Evolutionary conservation across 2,329 filamentous ascomycete species (phyloP).

Genomic region (Aspergillus felis): DNA sequence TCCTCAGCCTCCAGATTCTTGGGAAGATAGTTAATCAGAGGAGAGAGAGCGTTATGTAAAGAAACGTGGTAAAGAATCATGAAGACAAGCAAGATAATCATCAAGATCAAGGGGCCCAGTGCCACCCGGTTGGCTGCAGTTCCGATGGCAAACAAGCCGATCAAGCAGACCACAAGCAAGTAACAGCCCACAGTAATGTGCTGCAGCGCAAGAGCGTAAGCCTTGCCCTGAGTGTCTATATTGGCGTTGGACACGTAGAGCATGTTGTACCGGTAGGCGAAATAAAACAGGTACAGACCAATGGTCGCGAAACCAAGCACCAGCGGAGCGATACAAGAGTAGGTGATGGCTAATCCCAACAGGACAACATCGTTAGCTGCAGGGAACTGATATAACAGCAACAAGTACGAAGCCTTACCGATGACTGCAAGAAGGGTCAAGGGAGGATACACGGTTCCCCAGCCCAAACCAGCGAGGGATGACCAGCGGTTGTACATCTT

Average conservation of each 20-base stretch:
- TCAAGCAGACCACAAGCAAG: constrained; percentile 73
- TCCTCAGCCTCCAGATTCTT: constrained; percentile 63
- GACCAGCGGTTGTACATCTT: constrained; percentile 77
- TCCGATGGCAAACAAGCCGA: constrained; percentile 76
- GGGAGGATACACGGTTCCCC: constrained; percentile 78
- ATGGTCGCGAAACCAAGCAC: constrained; percentile 77
- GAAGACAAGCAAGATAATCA: constrained; percentile 72
- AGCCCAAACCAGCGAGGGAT: constrained; percentile 67
- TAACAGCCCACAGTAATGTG: constrained; percentile 84
- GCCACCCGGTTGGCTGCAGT: constrained; percentile 58
- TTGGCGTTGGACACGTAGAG: constrained; percentile 78
- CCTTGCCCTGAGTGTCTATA: constrained; percentile 82
- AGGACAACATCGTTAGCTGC: neutral
- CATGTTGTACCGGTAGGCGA: constrained; percentile 86
- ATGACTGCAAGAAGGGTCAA: constrained; percentile 79
- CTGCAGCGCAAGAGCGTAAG: constrained; percentile 82
- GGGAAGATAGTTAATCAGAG: constrained; percentile 74
- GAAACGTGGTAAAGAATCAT: constrained; percentile 70
- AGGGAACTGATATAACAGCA: constrained; percentile 1
- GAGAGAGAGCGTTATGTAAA: constrained; percentile 68
- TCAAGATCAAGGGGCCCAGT: constrained; percentile 67
- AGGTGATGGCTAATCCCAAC: constrained; percentile 63
- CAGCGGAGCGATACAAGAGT: constrained; percentile 80
- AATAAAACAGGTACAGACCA: constrained; percentile 75
- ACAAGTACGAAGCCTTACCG: constrained; percentile 50